Evolutionary conservation across 2,329 filamentous ascomycete genomes (phyloP), one percentile per base, ranked within the genome.

Genomic region (Westerdykella ornata): DNA sequence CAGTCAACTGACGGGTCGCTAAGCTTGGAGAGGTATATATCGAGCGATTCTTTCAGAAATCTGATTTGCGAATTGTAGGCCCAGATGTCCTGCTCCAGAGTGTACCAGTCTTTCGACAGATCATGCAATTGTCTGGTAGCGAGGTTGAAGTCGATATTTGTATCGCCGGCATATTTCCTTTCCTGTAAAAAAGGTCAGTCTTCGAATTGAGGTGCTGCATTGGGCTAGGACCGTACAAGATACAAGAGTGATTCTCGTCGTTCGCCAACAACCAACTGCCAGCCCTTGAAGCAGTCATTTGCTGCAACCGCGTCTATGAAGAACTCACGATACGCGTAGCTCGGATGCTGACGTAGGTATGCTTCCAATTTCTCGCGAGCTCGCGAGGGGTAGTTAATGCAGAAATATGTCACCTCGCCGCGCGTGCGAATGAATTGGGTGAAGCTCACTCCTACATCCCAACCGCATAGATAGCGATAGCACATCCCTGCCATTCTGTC

Each of bases 381-480:
- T 14, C 9, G 20, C 3, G 43, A 16, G 13, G 52, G 50, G 26
- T 48, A 57, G 39, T 57, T 54, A 37, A 54, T 52, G 40, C 50
- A 57, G 32, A 57, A 54, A 33, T 57, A 54, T 1, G 44, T 49
- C 4, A 38, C 46, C 15, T 36, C 35, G 32, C 31, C 17, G 3
- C 20, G 36, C 2, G 44, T 47, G 11, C 54, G 46, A 6, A 47
- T 35, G n/a, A 45, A 41, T 15, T 59, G 51, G 11, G 46, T 52
- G 41, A 50, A 56, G 19, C 44, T 41, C 9, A 49, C 40, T 13
- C 47, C 49, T 4, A 42, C 47, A 19, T 53, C 46, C 53, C 50
- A 59, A 12, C 56, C 56, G 28, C 47, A 52, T 2, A 41, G 19
- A 22, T 54, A 53, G 9, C 53, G 52, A 18, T 59, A 59, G 43